Base-by-base conservation (phyloP, 192 early-diverging fungal genomes). In the Backusella sp. region DNA sequence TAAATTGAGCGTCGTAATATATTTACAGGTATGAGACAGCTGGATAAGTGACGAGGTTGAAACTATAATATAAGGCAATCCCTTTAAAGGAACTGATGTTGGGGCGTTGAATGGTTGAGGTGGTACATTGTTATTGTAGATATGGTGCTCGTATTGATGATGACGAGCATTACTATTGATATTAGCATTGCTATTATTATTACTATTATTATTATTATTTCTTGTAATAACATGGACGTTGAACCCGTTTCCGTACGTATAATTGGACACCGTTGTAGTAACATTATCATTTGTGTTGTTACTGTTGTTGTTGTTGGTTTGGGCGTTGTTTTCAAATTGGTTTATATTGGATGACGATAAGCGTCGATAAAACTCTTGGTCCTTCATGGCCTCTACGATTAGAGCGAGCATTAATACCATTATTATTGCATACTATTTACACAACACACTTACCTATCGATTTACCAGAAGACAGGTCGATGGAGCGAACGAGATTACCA, bases 41-140 rank as follows among this genome's bases (percentile, higher is more conserved):
- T 87, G 84, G n/a, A 87, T 72, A 44, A 87, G 69, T 6, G 86
- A 87, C 6, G 86, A 87, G 8, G 83, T 84, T 0, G 86, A 83
- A 15, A 87, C 68, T 0, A 78, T 83, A 17, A 87, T 79, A 30
- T 66, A 70, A 7, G 79, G 59, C 6, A 52, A 35, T 21, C 73
- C 73, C 70, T 74, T 75, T 34, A 53, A 35, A 4, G 41, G 36
- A 8, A 46, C 17, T 4, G 14, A 9, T 28, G 56, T 26, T 28
- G 56, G 46, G 46, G 46, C 15, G 19, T 49, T 49, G 46, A n/a
- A 49, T 49, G 46, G 4, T n/a, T 49, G 46, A 19, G 46, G 46
- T 49, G 46, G 19, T 8, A 49, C 56, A 28, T 4, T 9, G 11
- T 62, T 62, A 28, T 28, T 62, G 4, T 62, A 28, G 23, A 28